Evolutionary conservation across 306 rosid genomes (phyloP).

Genomic region (Echinosophora koreensis): DNA sequence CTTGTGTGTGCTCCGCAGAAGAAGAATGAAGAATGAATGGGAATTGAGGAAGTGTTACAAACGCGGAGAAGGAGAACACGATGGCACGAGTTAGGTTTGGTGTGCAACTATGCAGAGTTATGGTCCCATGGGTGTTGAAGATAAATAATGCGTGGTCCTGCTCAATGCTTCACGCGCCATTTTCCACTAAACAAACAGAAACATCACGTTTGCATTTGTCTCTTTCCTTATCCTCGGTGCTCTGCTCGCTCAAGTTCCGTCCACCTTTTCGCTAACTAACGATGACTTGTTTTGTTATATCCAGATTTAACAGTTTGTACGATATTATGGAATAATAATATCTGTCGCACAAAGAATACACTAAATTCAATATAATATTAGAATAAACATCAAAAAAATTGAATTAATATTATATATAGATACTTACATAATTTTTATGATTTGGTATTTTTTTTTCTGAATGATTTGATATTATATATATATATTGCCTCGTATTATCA

Average conservation of each 20-base stretch:
- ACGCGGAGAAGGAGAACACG: neutral
- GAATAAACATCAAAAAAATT: too few species aligned
- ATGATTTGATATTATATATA: too few species aligned
- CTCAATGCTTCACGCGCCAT: conserved; percentile 1
- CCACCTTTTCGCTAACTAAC: neutral
- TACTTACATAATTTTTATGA: too few species aligned
- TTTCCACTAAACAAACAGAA: conserved; percentile 18
- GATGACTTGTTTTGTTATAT: too few species aligned
- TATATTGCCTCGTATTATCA: too few species aligned
- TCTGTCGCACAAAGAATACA: too few species aligned
- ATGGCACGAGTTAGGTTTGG: conserved; percentile 23
- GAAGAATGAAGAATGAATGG: neutral
- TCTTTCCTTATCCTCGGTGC: too few species aligned
- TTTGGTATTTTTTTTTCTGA: too few species aligned
- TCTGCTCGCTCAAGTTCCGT: neutral
- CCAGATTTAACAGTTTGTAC: too few species aligned
- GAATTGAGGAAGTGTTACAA: neutral
- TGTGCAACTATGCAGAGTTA: neutral
- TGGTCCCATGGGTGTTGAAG: neutral
- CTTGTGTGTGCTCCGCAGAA: neutral
- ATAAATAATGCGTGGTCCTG: neutral
- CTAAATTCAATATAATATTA: too few species aligned
- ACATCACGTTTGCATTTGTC: neutral
- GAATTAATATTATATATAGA: too few species aligned
- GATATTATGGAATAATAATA: too few species aligned